phyloP scores from a whole-genome alignment of 2,329 filamentous ascomycete species.

The Aspergillus latus region DNA sequence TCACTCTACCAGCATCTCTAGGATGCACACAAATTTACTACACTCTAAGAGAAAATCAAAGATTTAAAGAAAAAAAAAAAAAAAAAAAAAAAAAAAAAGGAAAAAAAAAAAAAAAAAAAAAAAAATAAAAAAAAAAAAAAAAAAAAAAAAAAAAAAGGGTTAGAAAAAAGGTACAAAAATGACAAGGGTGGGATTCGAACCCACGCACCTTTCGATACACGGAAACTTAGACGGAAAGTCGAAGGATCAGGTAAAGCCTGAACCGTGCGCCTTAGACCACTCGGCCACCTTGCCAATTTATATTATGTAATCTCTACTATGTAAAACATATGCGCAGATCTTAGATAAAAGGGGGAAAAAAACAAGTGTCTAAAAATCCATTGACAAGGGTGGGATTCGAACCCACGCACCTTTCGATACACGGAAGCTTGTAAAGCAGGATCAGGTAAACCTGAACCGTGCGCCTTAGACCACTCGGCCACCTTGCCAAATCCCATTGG shows the following conservation, averaged over 20 bases:
- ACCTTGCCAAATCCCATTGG: no score
- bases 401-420: background rate
- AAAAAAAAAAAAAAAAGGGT: no score
- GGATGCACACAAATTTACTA: constrained; percentile 11
- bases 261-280: background rate
- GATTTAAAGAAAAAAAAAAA: no score
- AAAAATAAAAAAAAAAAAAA: no score
- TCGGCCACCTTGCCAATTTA: background rate
- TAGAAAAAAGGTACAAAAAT: background rate
- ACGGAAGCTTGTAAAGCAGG: background rate
- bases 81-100: no score
- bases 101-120: no score
- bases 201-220: background rate
- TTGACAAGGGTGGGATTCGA: background rate
- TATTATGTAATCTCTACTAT: background rate
- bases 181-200: background rate
- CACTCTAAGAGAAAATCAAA: no score
- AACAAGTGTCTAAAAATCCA: background rate
- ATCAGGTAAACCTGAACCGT: background rate
- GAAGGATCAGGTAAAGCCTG: background rate
- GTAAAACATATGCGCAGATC: background rate
- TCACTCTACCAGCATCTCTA: no score
- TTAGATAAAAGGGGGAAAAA: background rate
- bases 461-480: no score
- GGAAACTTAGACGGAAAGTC: background rate